Evolutionary conservation across 2,329 filamentous ascomycete species (phyloP), one percentile per base, ranked within the genome.

Genomic region (Emergomyces orientalis): DNA sequence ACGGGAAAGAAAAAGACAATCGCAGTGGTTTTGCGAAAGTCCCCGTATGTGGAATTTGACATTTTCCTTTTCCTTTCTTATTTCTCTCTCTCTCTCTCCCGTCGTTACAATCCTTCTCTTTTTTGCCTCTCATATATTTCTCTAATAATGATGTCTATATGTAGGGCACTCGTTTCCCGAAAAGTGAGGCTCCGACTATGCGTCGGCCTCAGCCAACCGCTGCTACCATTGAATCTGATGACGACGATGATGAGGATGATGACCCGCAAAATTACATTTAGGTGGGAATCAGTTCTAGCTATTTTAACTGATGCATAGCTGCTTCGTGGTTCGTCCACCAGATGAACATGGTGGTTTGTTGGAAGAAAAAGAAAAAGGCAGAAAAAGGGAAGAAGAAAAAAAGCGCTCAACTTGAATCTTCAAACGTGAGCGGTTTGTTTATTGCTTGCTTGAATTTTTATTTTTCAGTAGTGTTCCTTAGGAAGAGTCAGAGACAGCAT

Each of bases 151-250:
- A 47, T n/a, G 7, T 30, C 8, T 19, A 9, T 39, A 17, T 22
- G 32, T 32, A 72, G 71, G 66, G 67, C 11, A 58, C 34, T 27
- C 67, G 69, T 11, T 52, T 70, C 47, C 66, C 67, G 22, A 68
- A 65, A 43, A 41, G 63, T 14, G 65, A 69, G 45, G 65, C 60
- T 1, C 67, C 68, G 4, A 65, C 63, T 17, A 63, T 67, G 65
- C 65, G 64, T 34, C 45, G 63, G 34, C 66, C 67, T 1, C 68
- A 71, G 39, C 60, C 71, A 13, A 55, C 39, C 0, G 65, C 63
- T 6, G 47, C 60, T 13, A 64, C 62, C 17, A 57, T 65, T 14
- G 60, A 65, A 6, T 68, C 65, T 39, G 71, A 73, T 17, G 67
- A 69, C 1, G 67, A 68, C 0, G 25, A 47, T 11, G 57, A 69